A percentile compares a stretch with the other conserved stretches of the same genome.
phyloP scores from a whole-genome alignment of 371 early-diverging fungal species.

The Basidiobolus meristosporus region DNA sequence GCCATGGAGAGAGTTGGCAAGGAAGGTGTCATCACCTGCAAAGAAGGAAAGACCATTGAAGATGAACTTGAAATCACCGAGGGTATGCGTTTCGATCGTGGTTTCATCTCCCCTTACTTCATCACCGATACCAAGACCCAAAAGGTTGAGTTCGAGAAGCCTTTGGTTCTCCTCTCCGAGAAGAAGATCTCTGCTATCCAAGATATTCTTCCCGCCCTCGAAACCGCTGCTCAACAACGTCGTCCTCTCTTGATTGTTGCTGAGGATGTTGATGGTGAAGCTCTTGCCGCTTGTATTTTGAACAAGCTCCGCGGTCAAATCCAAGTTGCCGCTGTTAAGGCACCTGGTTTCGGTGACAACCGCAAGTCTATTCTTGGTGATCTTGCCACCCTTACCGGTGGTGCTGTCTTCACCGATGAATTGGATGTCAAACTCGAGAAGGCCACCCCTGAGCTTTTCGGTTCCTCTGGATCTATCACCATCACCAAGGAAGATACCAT shows the following conservation, averaged over 20 bases:
- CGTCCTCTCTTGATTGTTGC: constrained; percentile 92
- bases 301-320: constrained; percentile 97
- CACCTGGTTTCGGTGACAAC: constrained; percentile 98
- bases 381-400: constrained; percentile 86
- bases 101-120: constrained; percentile 96
- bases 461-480: constrained; percentile 68
- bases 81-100: constrained; percentile 98
- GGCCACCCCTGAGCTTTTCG: constrained; percentile 76
- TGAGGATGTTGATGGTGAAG: constrained; percentile 96
- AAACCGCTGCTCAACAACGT: constrained; percentile 82
- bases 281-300: constrained; percentile 91
- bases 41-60: constrained; percentile 94
- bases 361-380: constrained; percentile 94
- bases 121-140: constrained; percentile 93
- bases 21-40: constrained; percentile 97
- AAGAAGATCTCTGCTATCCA: constrained; percentile 89
- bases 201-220: constrained; percentile 89
- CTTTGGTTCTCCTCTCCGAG: constrained; percentile 84
- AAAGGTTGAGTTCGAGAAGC: constrained; percentile 97
- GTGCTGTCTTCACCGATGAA: constrained; percentile 89
- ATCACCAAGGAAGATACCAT: constrained; percentile 97
- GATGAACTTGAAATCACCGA: constrained; percentile 95
- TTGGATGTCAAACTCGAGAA: constrained; percentile 89
- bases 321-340: constrained; percentile 91
- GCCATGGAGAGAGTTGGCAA: constrained; percentile 99